Base-by-base conservation (phyloP, 305 asterid species). In the Withania somnifera region DNA sequence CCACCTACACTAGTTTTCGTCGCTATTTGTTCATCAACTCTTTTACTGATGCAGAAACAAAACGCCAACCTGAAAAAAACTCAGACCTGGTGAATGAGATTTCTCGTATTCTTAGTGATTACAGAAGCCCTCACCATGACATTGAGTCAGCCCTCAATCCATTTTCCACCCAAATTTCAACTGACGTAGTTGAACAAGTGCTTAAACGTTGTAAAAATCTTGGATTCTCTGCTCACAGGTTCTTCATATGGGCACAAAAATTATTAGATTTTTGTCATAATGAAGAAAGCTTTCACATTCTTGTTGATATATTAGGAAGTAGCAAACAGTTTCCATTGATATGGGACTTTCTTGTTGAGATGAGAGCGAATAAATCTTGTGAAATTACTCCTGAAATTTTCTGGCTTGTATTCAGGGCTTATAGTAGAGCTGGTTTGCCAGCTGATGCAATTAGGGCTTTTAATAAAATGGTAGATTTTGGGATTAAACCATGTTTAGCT, bases 191-290 rank as follows among this genome's bases (percentile, higher is more conserved):
- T 52, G 98, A 93, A 80, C 92, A 92, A 77, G 98, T 96, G 17
- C 87, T 96, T 84, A 94, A 92, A 79, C 86, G 98, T 58, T 94
- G 99, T 86, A 93, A 84, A 77, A 88, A 89, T 84, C 94, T 96
- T 11, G 97, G 97, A 3, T 94, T 94, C 77, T 91, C 99, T 11
- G 97, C 98, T 40, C 98, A 96, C 82, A 90, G 99, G 76, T 95
- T 96, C 95, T 94, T 96, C 56, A 86, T 88, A 2, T 96, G 98
- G 99, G 97, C 97, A 32, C 90, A 87, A 85, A 81, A 67, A 38
- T 61, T 93, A 32, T 91, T 97, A 11, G 91, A 88, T 17, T 96
- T 96, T 81, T 84, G 36, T 22, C 98, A 91, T 82, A 96, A 92
- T 90, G 40, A 81, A 82, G 88, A 90, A 75, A 92, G 95, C 40